These are phyloP conservation scores for Penicillium fuscoglaucum DNA, from an alignment of 2,329 filamentous ascomycete species.

Conservation along the genomic window DNA sequence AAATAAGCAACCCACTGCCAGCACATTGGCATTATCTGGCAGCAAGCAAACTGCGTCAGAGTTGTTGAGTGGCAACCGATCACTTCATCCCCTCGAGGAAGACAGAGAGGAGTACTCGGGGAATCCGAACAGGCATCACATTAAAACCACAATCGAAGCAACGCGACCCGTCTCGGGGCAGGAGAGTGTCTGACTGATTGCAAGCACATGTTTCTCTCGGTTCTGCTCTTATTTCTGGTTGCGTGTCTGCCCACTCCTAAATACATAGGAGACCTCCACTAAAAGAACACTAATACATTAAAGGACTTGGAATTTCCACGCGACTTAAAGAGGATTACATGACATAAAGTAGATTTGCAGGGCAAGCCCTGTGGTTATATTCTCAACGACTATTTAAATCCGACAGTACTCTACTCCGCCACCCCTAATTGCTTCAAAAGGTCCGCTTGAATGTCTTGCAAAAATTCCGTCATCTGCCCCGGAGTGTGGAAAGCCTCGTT, in stretches of 20 bases:
- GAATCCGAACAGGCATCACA: background rate
- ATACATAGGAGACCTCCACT: background rate
- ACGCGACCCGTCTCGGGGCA: background rate
- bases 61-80: background rate
- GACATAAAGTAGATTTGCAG: background rate
- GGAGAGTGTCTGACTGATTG: background rate
- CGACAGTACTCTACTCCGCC: background rate
- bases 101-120: background rate
- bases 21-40: background rate
- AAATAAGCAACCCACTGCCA: background rate
- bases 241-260: background rate
- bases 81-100: background rate
- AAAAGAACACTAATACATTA: background rate
- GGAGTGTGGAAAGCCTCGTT: slow-evolving; percentile 35
- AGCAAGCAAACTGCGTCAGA: background rate
- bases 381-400: background rate
- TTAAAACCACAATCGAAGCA: background rate
- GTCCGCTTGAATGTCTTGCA: background rate
- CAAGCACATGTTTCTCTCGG: background rate
- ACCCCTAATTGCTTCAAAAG: background rate
- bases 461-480: slow-evolving; percentile 27
- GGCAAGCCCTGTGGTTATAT: background rate
- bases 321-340: background rate
- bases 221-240: background rate
- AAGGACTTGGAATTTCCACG: background rate